A percentile compares a stretch with the other conserved stretches of the same genome.
Conservation (phyloP, 225 moss, liverwort and hornwort species). For the Pleurozium schreberi region DNA sequence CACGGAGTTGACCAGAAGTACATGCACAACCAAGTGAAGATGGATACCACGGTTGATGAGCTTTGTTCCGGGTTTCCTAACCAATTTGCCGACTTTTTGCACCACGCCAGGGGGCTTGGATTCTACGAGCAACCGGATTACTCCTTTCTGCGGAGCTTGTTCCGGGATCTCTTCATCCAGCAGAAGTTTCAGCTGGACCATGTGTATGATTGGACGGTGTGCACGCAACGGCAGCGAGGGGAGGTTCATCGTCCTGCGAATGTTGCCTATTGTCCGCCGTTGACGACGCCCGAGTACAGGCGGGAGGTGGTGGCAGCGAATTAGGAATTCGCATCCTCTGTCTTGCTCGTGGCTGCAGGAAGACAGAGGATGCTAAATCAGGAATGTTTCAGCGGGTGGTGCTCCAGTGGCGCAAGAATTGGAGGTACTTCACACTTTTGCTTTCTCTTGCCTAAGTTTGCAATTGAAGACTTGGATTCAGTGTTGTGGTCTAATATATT, state of each 20-base stretch:
- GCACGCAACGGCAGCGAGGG: not conserved
- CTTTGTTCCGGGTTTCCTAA: conserved; percentile 23
- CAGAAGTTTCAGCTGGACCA: conserved; percentile 46
- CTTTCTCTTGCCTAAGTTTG: not conserved
- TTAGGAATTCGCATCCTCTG: conserved; percentile 18
- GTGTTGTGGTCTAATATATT: too few species aligned
- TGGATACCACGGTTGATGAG: conserved; percentile 34
- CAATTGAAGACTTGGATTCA: not conserved
- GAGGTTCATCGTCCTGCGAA: not conserved
- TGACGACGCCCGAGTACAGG: conserved; percentile 22
- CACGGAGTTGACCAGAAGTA: conserved; percentile 18
- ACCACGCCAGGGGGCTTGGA: conserved; percentile 20
- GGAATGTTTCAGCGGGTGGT: not conserved
- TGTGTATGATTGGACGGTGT: conserved; percentile 41
- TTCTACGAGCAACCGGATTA: conserved; percentile 43
- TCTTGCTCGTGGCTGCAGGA: not conserved
- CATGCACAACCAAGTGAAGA: conserved; percentile 38
- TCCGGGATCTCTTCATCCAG: conserved; percentile 42
- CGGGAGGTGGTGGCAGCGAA: conserved; percentile 35
- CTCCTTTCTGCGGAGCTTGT: conserved; percentile 29
- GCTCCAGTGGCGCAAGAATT: not conserved
- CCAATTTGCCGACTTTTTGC: conserved; percentile 32
- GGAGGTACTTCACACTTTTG: not conserved
- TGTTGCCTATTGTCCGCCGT: conserved; percentile 19
- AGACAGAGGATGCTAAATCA: not conserved